Base-by-base conservation (phyloP, 1,284 basidiomycete species). In the Sporisorium graminicola region DNA sequence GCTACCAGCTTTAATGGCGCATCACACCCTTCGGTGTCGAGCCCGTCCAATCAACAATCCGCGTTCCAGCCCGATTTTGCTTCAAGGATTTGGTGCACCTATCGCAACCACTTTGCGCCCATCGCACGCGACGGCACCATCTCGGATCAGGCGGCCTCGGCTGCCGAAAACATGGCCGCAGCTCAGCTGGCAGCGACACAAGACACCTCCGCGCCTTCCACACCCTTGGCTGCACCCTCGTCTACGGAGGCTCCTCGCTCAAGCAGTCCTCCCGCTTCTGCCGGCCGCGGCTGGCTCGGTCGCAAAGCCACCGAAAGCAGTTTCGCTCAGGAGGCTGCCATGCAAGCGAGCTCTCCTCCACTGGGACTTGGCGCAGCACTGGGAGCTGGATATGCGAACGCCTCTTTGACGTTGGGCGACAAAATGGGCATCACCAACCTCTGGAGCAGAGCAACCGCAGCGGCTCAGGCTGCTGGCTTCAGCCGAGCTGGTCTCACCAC, bases 401-500 rank as follows among this genome's bases (percentile, higher is more conserved):
- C 71, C n/a, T 62, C 76, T 9, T 50, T 58, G 8, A 58, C 71
- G 8, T 58, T 82, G 18, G 77, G 80, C 46, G 81, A 83, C 43
- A 78, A 74, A 66, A 82, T 83, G 80, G 81, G 81, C 47, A 79
- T 82, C 40, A 73, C 71, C 43, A 71, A 65, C 40, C 59, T 83
- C 18, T 83, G 81, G 81, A 67, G 72, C 26, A 67, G 81, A 4
- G 79, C 81, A 10, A 82, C 80, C 0, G 81, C 81, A 12, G 81
- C 77, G 3, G 79, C 76, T 7, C 79, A 81, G 49, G 77, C 80
- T 9, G 77, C 77, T 14, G 81, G 81, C 7, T 77, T 77, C 57
- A 73, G 74, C 31, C 73, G 69, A 5, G 55, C 58, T n/a, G 92
- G 92, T 0, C 92, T 94, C 90, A 94, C 92, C n/a, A 93, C 90